These are phyloP conservation scores for Chaetomiaceae sp. DNA, from an alignment of 2,329 filamentous ascomycete genomes.

Conservation along the genomic window DNA sequence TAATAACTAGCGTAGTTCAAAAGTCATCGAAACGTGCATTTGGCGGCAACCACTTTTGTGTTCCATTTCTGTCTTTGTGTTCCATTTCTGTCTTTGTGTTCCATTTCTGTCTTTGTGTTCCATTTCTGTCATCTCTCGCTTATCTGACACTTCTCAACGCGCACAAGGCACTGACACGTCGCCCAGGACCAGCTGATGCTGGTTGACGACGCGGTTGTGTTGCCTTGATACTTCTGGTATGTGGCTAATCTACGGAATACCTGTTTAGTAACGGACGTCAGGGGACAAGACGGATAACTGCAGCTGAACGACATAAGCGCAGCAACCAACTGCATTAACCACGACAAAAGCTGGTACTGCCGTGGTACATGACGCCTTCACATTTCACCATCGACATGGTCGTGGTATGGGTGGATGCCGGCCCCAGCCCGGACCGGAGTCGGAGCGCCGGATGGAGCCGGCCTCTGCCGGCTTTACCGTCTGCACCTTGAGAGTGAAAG, in stretches of 20 bases:
- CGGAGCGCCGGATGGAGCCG: background rate
- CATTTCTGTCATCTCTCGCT: background rate
- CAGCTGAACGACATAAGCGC: background rate
- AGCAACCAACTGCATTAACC: too few relatives aligned
- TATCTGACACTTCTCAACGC: background rate
- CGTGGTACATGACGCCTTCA: conserved; percentile 11
- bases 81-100: background rate
- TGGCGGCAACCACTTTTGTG: background rate
- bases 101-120: background rate
- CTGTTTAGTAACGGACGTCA: background rate
- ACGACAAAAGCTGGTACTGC: background rate
- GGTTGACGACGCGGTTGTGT: too few relatives aligned
- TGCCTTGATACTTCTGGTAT: too few relatives aligned
- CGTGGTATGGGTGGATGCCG: too few relatives aligned
- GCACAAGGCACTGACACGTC: too few relatives aligned
- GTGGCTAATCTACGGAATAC: too few relatives aligned
- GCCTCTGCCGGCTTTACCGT: background rate
- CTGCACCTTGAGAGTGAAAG: too few relatives aligned
- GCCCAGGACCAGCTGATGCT: too few relatives aligned
- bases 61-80: too few relatives aligned
- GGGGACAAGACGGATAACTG: background rate
- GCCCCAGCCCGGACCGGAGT: background rate
- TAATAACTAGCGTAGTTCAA: background rate
- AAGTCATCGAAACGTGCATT: background rate
- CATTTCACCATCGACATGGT: background rate